phyloP scores from a whole-genome alignment of 768 basidiomycete genomes.

The Russula sp. region DNA sequence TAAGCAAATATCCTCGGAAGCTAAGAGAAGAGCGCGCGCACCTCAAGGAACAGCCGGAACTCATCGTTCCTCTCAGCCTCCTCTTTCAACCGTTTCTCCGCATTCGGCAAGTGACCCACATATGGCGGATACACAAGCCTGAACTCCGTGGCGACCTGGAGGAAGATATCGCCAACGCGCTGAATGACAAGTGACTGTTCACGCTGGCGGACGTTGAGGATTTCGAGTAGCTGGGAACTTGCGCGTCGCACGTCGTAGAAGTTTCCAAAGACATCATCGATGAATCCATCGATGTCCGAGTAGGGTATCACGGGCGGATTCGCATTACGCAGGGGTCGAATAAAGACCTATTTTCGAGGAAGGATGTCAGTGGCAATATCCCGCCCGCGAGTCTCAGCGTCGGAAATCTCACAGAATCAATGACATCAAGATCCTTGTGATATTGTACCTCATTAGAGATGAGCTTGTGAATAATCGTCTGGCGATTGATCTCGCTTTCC shows the following conservation, averaged over 20 bases:
- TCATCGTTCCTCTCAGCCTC: constrained; percentile 79
- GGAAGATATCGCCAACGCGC: constrained; percentile 84
- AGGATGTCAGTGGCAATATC: constrained; percentile 43
- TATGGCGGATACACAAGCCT: constrained; percentile 82
- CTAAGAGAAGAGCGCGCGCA: constrained; percentile 35
- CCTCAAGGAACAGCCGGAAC: constrained; percentile 85
- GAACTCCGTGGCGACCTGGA: constrained; percentile 85
- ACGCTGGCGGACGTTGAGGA: constrained; percentile 78
- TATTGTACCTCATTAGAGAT: constrained; percentile 89
- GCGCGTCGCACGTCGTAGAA: constrained; percentile 83
- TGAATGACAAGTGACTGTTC: constrained; percentile 83
- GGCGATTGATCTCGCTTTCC: constrained; percentile 75
- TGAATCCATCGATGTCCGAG: constrained; percentile 74
- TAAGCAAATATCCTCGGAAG: background rate
- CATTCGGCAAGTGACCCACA: constrained; percentile 77
- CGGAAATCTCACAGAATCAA: constrained; percentile 57
- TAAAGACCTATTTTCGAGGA: constrained; percentile 45
- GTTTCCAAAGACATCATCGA: constrained; percentile 88
- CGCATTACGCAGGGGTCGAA: constrained; percentile 51
- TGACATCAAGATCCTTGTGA: constrained; percentile 77
- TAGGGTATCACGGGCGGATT: constrained; percentile 57
- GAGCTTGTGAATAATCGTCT: constrained; percentile 85
- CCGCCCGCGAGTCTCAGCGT: constrained; percentile 39
- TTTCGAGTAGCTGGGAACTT: constrained; percentile 77
- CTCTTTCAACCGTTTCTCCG: constrained; percentile 83